phyloP scores from a whole-genome alignment of 345 rosid genomes.

The Toxicodendron radicans region DNA sequence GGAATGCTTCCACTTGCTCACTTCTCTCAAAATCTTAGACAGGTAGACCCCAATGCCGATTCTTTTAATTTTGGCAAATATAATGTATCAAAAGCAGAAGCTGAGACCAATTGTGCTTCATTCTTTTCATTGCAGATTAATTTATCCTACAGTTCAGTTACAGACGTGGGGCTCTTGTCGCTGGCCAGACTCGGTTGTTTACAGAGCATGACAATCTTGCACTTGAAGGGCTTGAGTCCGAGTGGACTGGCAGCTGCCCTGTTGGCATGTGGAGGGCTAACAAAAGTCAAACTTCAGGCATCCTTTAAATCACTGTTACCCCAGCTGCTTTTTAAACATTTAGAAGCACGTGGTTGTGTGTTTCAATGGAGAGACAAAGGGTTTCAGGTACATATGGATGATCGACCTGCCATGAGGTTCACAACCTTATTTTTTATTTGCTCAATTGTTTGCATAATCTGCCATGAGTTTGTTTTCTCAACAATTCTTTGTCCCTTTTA shows the following conservation, averaged over 20 bases:
- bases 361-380: constrained; percentile 72
- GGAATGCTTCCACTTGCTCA: constrained; percentile 68
- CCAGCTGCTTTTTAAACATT: constrained; percentile 42
- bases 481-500: not conserved
- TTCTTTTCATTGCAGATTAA: constrained; percentile 45
- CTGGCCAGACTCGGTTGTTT: constrained; percentile 72
- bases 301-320: constrained; percentile 46
- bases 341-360: constrained; percentile 60
- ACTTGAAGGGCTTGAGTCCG: constrained; percentile 55
- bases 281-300: constrained; percentile 64
- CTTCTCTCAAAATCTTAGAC: constrained; percentile 70
- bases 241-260: constrained; percentile 59
- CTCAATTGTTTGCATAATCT: not conserved
- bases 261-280: constrained; percentile 61
- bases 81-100: not conserved
- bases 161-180: constrained; percentile 58
- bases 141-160: constrained; percentile 58
- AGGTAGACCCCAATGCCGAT: constrained; percentile 28
- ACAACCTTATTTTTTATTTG: not conserved
- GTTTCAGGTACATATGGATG: constrained; percentile 40
- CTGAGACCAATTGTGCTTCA: not conserved
- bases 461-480: not conserved
- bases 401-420: not conserved
- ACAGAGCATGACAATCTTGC: constrained; percentile 60
- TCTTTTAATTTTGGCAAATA: not conserved